Percentiles rank a stretch among this genome's conserved stretches.
These are phyloP conservation scores for Pichia californica DNA, from an alignment of 805 yeast species.

Conservation along the genomic window DNA sequence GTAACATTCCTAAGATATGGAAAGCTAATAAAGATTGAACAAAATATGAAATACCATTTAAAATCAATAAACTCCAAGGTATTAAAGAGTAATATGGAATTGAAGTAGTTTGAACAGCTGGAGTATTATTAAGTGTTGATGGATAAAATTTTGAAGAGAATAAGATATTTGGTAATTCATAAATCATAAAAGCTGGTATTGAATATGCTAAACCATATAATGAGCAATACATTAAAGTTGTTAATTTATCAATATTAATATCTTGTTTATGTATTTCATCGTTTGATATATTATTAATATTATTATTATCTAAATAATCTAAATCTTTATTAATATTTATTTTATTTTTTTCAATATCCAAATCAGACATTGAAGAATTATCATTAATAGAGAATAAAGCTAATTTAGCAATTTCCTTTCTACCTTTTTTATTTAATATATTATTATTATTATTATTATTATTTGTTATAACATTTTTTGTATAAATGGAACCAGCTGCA, in stretches of 20 bases:
- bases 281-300: too few species aligned
- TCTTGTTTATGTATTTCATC: conserved; percentile 3
- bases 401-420: conserved; percentile 3
- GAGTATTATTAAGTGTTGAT: conserved; percentile 5
- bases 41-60: conserved; percentile 75
- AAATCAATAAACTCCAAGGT: conserved; percentile 42
- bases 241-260: conserved; percentile 60
- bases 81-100: conserved; percentile 22
- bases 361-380: background rate
- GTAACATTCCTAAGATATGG: conserved; percentile 70
- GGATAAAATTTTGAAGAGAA: conserved; percentile 10
- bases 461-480: conserved; percentile 68
- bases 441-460: background rate
- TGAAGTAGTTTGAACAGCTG: conserved; percentile 1
- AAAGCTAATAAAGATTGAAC: conserved; percentile 75
- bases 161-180: conserved; percentile 43
- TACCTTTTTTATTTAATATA: background rate
- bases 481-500: conserved; percentile 82
- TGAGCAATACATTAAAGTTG: conserved; percentile 76
- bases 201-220: conserved; percentile 64
- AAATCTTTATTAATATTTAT: background rate
- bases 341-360: conserved; percentile 11
- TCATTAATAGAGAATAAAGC: conserved; percentile 1
- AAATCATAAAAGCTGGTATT: conserved; percentile 61
- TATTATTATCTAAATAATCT: background rate